Evolutionary conservation across 805 yeast species (phyloP), one percentile per base, ranked within the genome.

Genomic region (Wickerhamiella sergipiensis): DNA sequence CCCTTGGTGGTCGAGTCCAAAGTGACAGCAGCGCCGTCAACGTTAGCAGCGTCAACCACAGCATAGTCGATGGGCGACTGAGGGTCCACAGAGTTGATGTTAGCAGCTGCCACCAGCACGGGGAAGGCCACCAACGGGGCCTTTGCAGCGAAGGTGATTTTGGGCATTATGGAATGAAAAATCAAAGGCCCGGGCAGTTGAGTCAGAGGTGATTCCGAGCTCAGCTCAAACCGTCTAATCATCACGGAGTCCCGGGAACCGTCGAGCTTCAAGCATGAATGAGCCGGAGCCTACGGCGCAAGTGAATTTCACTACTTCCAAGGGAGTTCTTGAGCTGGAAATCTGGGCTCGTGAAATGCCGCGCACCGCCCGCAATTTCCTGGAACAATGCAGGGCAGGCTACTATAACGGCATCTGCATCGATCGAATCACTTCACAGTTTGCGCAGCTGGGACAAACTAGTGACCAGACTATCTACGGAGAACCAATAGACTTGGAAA

Each of bases 121-220:
- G 85, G 77, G 65, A 86, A 90, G 26, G 90, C 92, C 52, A 85
- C 82, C 48, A 77, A 74, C 18, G 85, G 85, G 5, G 95, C 94
- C 72, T 87, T 89, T 51, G 85, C 87, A 52, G 95, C 95, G 57
- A 89, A 69, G 52, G 80, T 74, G 55, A 89, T 72, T 50, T 57
- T 58, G 13, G 40, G 40, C 40, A 36, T 36, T 36, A 17, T 15
- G 40, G 8, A 18, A 36, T 36, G 40, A 36, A 36, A 36, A 36
- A 36, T 36, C 40, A 15, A n/a, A n/a, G 13, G 9, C 40, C 40
- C 9, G 40, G 19, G 18, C n/a, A n/a, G n/a, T 36, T 36, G 40
- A 36, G 40, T 36, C 40, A 36, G 40, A 36, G 33, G 26, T 24
- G 8, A 24, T 8, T 6, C 5, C 8, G 26, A 5, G 8, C 8